These are phyloP conservation scores for Parastagonospora avenae DNA, from an alignment of 2,329 filamentous ascomycete species.

Conservation along the genomic window DNA sequence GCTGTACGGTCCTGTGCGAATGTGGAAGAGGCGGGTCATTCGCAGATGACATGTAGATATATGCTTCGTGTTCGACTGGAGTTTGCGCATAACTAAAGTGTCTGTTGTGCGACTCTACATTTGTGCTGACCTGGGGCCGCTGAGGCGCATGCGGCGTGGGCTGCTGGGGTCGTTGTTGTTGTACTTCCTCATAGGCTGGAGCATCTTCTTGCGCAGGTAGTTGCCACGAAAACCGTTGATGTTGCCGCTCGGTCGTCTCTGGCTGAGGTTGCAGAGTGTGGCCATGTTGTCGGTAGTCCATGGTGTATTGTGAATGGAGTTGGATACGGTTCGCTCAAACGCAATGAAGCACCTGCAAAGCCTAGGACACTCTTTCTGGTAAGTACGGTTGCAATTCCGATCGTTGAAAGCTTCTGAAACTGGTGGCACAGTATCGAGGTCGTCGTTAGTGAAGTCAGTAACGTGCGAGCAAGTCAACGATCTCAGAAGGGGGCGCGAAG, in stretches of 20 bases:
- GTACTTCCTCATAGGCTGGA: slow-evolving; percentile 17
- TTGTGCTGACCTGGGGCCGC: slow-evolving; percentile 21
- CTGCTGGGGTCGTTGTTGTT: slow-evolving; percentile 12
- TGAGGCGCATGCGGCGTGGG: slow-evolving; percentile 11
- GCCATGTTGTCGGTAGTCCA: slow-evolving; percentile 31
- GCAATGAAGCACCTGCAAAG: no score
- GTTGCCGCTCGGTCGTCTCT: slow-evolving; percentile 16
- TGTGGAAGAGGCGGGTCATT: slow-evolving; percentile 32
- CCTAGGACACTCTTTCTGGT: no score
- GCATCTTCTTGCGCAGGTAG: slow-evolving; percentile 26
- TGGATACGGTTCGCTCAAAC: no score
- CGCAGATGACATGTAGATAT: slow-evolving; percentile 31
- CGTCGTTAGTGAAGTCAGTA: no score
- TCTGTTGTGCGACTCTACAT: slow-evolving; percentile 25
- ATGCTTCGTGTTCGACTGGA: slow-evolving; percentile 39
- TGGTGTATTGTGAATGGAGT: slow-evolving; percentile 6
- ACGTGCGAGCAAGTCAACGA: background rate
- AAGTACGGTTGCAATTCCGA: no score
- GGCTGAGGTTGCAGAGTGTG: slow-evolving; percentile 20
- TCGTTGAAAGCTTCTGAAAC: background rate
- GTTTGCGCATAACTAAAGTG: slow-evolving; percentile 46
- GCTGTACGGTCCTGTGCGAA: slow-evolving; percentile 24
- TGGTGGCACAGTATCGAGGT: background rate
- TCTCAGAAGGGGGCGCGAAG: slow-evolving; percentile 25
- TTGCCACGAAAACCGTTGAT: slow-evolving; percentile 45